Percentiles rank a stretch among this genome's conserved stretches.
These are phyloP conservation scores for Suhomyces bokatorum DNA, from an alignment of 1,139 yeast species.

Conservation along the genomic window DNA sequence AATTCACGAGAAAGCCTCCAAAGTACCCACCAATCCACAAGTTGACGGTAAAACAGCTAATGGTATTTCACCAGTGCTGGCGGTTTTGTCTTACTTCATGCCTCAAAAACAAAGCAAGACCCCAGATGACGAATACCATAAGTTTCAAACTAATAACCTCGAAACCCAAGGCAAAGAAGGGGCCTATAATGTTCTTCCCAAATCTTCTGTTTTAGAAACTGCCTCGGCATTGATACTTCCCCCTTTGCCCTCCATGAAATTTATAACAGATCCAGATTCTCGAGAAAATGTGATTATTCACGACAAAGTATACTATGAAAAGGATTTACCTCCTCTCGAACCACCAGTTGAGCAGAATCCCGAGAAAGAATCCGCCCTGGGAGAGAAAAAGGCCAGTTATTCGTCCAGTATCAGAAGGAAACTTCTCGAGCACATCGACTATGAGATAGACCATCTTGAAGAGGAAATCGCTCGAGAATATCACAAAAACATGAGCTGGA, in stretches of 20 bases:
- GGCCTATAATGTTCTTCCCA: constrained; percentile 46
- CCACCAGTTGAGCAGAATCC: not conserved
- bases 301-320: constrained; percentile 41
- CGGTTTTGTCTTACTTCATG: constrained; percentile 45
- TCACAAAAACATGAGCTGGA: constrained; percentile 85
- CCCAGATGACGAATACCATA: constrained; percentile 28
- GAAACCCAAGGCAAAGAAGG: constrained; percentile 18
- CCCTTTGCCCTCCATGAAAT: constrained; percentile 74
- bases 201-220: constrained; percentile 77
- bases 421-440: constrained; percentile 16
- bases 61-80: constrained; percentile 43
- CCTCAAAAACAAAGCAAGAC: constrained; percentile 42
- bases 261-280: constrained; percentile 60
- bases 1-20: constrained; percentile 4
- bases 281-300: constrained; percentile 41
- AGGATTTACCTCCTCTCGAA: constrained; percentile 30
- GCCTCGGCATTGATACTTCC: constrained; percentile 83
- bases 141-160: constrained; percentile 7
- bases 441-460: constrained; percentile 46
- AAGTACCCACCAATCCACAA: constrained; percentile 7
- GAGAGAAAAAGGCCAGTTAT: constrained; percentile 2
- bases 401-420: constrained; percentile 9
- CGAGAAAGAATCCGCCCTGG: not conserved
- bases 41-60: constrained; percentile 7
- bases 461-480: constrained; percentile 87